Conservation (phyloP, 2,329 filamentous ascomycete genomes). For the Tolypocladium tropicale region DNA sequence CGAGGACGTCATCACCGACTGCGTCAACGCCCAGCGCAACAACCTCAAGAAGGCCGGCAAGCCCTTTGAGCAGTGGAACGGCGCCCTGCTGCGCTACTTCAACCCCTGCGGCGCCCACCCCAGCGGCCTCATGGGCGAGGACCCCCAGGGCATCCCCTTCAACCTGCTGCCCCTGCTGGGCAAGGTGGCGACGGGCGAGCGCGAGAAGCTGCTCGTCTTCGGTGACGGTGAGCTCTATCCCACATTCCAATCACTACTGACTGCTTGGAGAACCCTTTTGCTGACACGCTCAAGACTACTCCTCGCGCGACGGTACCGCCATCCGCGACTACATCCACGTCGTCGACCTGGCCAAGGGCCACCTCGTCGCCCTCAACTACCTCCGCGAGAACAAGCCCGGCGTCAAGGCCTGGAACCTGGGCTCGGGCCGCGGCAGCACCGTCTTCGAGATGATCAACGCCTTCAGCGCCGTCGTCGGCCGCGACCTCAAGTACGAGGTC, state of each 20-base stretch:
- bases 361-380: constrained; percentile 83
- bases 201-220: constrained; percentile 89
- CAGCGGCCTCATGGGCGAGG: constrained; percentile 94
- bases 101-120: constrained; percentile 95
- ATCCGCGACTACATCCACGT: constrained; percentile 99
- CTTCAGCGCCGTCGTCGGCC: constrained; percentile 79
- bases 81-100: constrained; percentile 88
- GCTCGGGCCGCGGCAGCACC: constrained; percentile 87
- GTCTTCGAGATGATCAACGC: constrained; percentile 97
- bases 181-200: constrained; percentile 90
- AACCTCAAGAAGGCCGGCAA: constrained; percentile 74
- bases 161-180: constrained; percentile 91
- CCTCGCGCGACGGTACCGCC: constrained; percentile 80
- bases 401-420: constrained; percentile 92
- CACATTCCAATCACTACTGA: too few relatives aligned
- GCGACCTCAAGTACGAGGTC: constrained; percentile 78
- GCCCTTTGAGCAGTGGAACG: constrained; percentile 77
- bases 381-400: constrained; percentile 76
- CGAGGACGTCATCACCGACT: constrained; percentile 85
- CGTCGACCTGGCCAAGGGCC: constrained; percentile 76
- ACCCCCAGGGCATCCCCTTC: constrained; percentile 90
- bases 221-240: constrained; percentile 80
- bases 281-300: constrained; percentile 57
- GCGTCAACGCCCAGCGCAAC: constrained; percentile 76
- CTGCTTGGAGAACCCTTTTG: too few relatives aligned